Evolutionary conservation across 495 filamentous ascomycete genomes (phyloP).

Genomic region (Geopyxis carbonaria): DNA sequence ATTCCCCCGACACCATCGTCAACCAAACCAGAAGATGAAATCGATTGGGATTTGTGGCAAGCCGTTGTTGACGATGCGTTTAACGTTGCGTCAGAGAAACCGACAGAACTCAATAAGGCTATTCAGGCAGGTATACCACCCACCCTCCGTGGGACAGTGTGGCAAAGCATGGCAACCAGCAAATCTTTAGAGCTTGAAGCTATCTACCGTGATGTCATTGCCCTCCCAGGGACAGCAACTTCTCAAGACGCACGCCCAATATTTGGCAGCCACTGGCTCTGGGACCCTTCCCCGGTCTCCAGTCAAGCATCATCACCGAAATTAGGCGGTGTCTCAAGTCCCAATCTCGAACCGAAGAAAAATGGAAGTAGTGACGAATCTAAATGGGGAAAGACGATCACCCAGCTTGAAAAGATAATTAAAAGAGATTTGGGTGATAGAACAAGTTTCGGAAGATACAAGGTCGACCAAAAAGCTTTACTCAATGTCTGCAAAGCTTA

Average conservation of each 20-base stretch:
- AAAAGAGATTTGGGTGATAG: slow-evolving; percentile 75
- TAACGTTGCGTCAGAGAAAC: slow-evolving; percentile 64
- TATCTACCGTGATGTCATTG: slow-evolving; percentile 70
- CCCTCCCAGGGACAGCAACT: slow-evolving; percentile 57
- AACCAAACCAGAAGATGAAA: slow-evolving; percentile 20
- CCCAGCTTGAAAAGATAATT: slow-evolving; percentile 79
- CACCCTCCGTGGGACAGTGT: slow-evolving; percentile 88
- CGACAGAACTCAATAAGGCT: slow-evolving; percentile 73
- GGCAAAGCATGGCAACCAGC: slow-evolving; percentile 91
- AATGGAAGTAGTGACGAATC: slow-evolving; percentile 48
- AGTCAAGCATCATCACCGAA: slow-evolving; percentile 41
- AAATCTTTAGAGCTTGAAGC: slow-evolving; percentile 76
- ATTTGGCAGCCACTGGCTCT: slow-evolving; percentile 71
- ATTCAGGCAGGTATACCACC: slow-evolving; percentile 88
- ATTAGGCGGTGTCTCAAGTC: slow-evolving; percentile 43
- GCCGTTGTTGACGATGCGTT: slow-evolving; percentile 82
- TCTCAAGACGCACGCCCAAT: slow-evolving; percentile 46
- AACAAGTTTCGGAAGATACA: slow-evolving; percentile 77
- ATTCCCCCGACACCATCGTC: neutral
- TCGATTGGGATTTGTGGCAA: slow-evolving; percentile 98
- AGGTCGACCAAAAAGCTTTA: slow-evolving; percentile 74
- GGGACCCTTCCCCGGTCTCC: slow-evolving; percentile 53
- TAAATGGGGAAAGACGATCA: slow-evolving; percentile 48
- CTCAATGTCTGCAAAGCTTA: slow-evolving; percentile 97
- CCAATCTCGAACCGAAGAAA: slow-evolving; percentile 45